Percentiles rank a stretch among this genome's conserved stretches.
Conservation (phyloP, 1,284 basidiomycete genomes). For the Microbotryum lychnidis-dioicae region DNA sequence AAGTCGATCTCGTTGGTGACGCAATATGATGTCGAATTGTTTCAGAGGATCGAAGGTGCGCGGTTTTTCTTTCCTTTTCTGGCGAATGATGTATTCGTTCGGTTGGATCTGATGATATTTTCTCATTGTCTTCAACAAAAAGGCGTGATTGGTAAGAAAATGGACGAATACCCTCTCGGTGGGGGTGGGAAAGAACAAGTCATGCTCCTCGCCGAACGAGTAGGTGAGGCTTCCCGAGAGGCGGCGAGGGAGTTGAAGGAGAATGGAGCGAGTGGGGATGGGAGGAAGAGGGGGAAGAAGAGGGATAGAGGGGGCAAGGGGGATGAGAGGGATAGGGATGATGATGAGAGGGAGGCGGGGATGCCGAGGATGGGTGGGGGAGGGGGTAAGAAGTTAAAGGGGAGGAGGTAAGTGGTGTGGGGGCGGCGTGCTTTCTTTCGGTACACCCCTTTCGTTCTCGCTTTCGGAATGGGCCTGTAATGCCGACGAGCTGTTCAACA, state of each 20-base stretch:
- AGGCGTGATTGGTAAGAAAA: conserved; percentile 78
- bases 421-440: too few relatives aligned
- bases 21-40: conserved; percentile 95
- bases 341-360: conserved; percentile 74
- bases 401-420: not conserved
- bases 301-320: conserved; percentile 53
- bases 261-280: conserved; percentile 39
- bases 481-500: too few relatives aligned
- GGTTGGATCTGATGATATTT: too few relatives aligned
- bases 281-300: conserved; percentile 49
- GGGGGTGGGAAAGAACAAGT: conserved; percentile 79
- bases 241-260: conserved; percentile 64
- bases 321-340: conserved; percentile 74
- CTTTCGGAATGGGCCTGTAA: too few relatives aligned
- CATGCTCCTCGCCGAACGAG: conserved; percentile 76
- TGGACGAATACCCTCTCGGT: conserved; percentile 67
- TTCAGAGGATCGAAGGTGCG: conserved; percentile 79
- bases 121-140: too few relatives aligned
- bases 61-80: not conserved
- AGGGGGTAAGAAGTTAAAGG: not conserved
- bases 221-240: conserved; percentile 76
- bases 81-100: too few relatives aligned
- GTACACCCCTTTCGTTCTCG: too few relatives aligned
- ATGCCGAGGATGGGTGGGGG: conserved; percentile 47
- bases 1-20: conserved; percentile 94